Evolutionary conservation across 805 yeast species (phyloP), one percentile per base, ranked within the genome.

Genomic region (Metschnikowia colocasiae): DNA sequence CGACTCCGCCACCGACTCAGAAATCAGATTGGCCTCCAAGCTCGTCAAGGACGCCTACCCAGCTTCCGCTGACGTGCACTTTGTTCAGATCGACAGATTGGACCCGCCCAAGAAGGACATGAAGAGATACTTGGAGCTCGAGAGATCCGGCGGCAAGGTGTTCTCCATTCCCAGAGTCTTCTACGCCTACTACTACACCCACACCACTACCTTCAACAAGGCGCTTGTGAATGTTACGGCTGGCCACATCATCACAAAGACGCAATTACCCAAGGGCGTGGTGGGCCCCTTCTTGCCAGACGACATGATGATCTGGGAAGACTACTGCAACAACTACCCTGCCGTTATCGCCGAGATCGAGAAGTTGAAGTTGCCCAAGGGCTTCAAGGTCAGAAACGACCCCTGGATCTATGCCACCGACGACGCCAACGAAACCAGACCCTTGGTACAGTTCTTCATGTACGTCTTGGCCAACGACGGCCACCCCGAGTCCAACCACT

Each of bases 351-450:
- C 82, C 22, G 90, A 85, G 64, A 73, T 84, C 56, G 85, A 73
- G 49, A 83, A 84, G 63, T 73, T 85, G 65, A 74, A 80, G 54
- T 71, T 85, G 49, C 91, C 90, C 51, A 60, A 69, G 54, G 76
- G 60, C 62, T 77, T 63, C 68, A 61, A 63, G 30, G 82, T 83
- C 41, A 76, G 81, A 56, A 76, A 76, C 60, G 92, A 85, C 62
- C 88, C 91, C 45, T 87, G 95, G 95, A 87, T 85, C 76, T 85
- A 87, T 63, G 95, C 92, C 59, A 82, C 89, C 29, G 89, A 83
- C 61, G 82, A 81, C 57, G 68, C 78, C 40, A 67, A 75, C 50
- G 87, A 82, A 60, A 71, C 63, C 37, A 77, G 83, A 64, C 78
- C 81, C n/a, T 69, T 82, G 71, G 71, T 82, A 53, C 90, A 84